Percentiles rank a stretch among this genome's conserved stretches.
phyloP scores from a whole-genome alignment of 495 filamentous ascomycete genomes.

The Amorphotheca resinae region DNA sequence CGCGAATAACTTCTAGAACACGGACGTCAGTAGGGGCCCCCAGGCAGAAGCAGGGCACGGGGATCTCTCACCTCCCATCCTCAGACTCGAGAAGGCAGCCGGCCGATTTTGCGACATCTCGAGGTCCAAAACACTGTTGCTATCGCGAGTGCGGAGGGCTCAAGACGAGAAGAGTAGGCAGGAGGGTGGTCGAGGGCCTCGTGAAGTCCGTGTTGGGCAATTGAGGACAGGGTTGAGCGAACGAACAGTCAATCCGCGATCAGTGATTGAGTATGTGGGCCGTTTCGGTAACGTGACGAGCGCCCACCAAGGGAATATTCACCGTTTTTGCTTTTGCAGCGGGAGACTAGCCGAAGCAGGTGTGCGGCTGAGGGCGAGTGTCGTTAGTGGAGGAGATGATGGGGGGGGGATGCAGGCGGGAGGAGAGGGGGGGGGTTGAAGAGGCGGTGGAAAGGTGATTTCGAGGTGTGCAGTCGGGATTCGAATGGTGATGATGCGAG shows the following conservation, averaged over 20 bases:
- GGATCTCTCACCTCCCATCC: conserved; percentile 64
- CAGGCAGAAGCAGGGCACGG: neutral
- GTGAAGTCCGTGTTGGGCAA: conserved; percentile 44
- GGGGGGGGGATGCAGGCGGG: too few relatives aligned
- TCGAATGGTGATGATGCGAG: conserved; percentile 3
- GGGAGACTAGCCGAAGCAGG: conserved; percentile 5
- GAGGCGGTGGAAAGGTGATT: conserved; percentile 2
- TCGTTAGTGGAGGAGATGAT: neutral
- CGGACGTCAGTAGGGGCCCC: conserved; percentile 18
- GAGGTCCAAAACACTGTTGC: conserved; percentile 16
- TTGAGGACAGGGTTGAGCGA: conserved; percentile 16
- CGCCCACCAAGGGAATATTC: conserved; percentile 10
- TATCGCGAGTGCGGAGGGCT: conserved; percentile 32
- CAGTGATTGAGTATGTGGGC: conserved; percentile 2
- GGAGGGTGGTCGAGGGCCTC: conserved; percentile 22
- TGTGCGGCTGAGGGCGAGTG: conserved; percentile 7
- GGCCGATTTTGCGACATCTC: conserved; percentile 64
- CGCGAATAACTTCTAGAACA: conserved; percentile 79
- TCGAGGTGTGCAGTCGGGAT: conserved; percentile 3
- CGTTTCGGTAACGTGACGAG: conserved; percentile 15
- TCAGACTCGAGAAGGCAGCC: conserved; percentile 60
- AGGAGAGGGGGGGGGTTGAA: too few relatives aligned
- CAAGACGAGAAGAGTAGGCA: conserved; percentile 33
- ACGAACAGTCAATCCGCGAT: conserved; percentile 4
- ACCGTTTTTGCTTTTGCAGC: conserved; percentile 12